These are phyloP conservation scores for Glycine soja DNA, from an alignment of 306 rosid species.

Conservation along the genomic window DNA sequence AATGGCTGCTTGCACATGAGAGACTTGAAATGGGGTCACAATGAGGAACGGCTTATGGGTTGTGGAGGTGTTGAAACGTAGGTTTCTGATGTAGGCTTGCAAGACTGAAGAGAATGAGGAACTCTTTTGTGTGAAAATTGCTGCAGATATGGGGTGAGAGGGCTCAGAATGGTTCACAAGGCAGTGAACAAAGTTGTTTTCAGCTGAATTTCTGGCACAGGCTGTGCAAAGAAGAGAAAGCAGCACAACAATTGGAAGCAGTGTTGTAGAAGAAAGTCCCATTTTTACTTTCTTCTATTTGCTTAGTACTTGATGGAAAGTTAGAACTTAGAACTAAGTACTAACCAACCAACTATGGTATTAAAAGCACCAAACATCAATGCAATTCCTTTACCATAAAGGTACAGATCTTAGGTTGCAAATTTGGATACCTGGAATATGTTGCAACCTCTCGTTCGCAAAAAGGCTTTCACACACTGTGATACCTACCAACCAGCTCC, in stretches of 20 bases:
- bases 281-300: neutral
- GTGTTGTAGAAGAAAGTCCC: neutral
- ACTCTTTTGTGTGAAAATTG: conserved; percentile 52
- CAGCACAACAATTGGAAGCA: conserved; percentile 25
- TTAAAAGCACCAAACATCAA: too few relatives aligned
- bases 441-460: neutral
- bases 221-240: neutral
- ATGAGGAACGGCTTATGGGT: conserved; percentile 62
- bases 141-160: conserved; percentile 50
- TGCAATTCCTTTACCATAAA: too few relatives aligned
- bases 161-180: conserved; percentile 47
- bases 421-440: neutral
- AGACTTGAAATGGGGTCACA: conserved; percentile 55
- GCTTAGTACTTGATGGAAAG: neutral
- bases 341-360: conserved; percentile 17
- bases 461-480: neutral
- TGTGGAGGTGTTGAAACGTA: conserved; percentile 64
- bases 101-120: conserved; percentile 57
- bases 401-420: neutral
- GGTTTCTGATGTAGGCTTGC: conserved; percentile 65
- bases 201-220: conserved; percentile 24
- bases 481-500: neutral
- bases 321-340: too few relatives aligned
- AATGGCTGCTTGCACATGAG: conserved; percentile 57
- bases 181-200: conserved; percentile 51